phyloP scores from a whole-genome alignment of 352 stramenopile species.

The Phytophthora pinifolia region DNA sequence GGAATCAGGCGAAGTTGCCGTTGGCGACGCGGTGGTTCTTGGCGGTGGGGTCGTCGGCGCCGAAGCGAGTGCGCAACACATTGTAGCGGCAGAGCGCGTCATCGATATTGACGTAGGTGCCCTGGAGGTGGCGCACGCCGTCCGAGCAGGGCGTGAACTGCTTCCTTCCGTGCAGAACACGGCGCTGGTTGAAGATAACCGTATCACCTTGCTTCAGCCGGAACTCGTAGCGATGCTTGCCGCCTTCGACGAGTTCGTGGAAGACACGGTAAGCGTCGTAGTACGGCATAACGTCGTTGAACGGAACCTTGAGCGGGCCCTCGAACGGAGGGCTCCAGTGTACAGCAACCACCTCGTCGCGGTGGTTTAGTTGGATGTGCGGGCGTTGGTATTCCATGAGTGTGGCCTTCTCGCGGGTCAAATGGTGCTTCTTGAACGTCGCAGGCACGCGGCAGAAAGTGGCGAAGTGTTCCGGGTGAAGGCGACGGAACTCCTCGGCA shows the following conservation, averaged over 20 bases:
- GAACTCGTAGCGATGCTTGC: conserved; percentile 75
- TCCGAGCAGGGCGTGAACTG: conserved; percentile 70
- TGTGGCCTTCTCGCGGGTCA: conserved; percentile 86
- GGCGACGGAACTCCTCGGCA: conserved; percentile 60
- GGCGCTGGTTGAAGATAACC: conserved; percentile 86
- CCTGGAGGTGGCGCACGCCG: conserved; percentile 79
- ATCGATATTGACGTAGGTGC: conserved; percentile 89
- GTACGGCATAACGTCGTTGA: conserved; percentile 72
- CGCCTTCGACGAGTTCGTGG: conserved; percentile 76
- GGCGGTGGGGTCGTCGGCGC: conserved; percentile 30
- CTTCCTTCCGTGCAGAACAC: conserved; percentile 79
- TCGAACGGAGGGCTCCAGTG: conserved; percentile 96
- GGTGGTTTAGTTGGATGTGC: conserved; percentile 91
- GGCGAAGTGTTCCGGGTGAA: conserved; percentile 69
- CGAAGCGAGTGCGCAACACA: conserved; percentile 61
- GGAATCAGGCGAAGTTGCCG: conserved; percentile 60
- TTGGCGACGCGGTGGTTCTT: conserved; percentile 76
- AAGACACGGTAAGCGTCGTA: conserved; percentile 85
- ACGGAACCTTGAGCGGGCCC: conserved; percentile 84
- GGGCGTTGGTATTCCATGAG: conserved; percentile 94
- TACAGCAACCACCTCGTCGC: conserved; percentile 83
- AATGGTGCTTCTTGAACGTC: conserved; percentile 94
- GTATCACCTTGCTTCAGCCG: conserved; percentile 76
- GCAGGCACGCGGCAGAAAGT: conserved; percentile 86
- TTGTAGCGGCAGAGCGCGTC: conserved; percentile 86